phyloP scores from a whole-genome alignment of 768 basidiomycete genomes.

The Boletus pseudo-olivaceus region DNA sequence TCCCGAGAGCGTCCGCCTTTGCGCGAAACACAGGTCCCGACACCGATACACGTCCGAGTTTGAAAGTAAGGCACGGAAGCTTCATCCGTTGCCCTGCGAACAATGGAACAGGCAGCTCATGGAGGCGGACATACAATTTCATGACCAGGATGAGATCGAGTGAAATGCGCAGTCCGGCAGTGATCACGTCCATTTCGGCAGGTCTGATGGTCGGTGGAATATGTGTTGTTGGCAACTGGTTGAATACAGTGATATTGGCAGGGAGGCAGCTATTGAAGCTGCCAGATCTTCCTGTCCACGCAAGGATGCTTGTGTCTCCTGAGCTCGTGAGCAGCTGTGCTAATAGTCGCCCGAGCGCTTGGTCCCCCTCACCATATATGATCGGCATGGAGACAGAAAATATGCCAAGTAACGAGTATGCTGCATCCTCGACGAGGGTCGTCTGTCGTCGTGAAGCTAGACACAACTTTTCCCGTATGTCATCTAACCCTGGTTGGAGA shows the following conservation, averaged over 20 bases:
- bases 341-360: too few species aligned
- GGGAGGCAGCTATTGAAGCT: too few species aligned
- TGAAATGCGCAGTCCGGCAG: not conserved
- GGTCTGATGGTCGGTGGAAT: too few species aligned
- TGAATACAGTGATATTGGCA: too few species aligned
- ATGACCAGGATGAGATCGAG: not conserved
- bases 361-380: slow-evolving; percentile 5
- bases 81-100: not conserved
- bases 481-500: not conserved
- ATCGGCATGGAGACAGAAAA: slow-evolving; percentile 6
- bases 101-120: not conserved
- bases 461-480: slow-evolving; percentile 5
- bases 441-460: slow-evolving; percentile 8
- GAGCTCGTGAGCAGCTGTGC: too few species aligned
- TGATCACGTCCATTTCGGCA: too few species aligned
- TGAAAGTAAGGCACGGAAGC: not conserved
- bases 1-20: not conserved
- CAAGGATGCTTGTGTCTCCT: too few species aligned
- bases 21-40: not conserved
- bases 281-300: too few species aligned
- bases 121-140: not conserved
- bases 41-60: not conserved
- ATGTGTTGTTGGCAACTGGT: too few species aligned
- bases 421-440: slow-evolving; percentile 7
- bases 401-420: slow-evolving; percentile 12